Conservation (phyloP, 352 stramenopile genomes). For the Phytophthora quininea region DNA sequence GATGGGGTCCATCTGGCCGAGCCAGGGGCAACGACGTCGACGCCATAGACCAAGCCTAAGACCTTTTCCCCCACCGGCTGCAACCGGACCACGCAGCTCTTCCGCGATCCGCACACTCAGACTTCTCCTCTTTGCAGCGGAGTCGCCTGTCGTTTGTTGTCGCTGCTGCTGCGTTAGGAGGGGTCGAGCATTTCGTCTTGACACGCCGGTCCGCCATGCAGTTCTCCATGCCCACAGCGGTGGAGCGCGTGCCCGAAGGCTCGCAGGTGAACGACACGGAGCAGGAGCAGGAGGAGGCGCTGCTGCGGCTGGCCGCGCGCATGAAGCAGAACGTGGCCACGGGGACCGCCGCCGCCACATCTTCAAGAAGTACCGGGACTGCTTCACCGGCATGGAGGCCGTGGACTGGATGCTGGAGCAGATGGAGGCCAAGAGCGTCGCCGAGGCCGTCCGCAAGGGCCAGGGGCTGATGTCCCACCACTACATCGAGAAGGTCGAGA, state of each 20-base stretch:
- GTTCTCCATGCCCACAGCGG: constrained; percentile 49
- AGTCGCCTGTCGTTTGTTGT: not conserved
- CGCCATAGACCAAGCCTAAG: not conserved
- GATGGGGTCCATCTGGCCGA: not conserved
- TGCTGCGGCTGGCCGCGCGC: constrained; percentile 70
- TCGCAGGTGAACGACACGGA: constrained; percentile 44
- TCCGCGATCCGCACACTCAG: constrained; percentile 19
- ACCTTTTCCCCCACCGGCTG: constrained; percentile 5
- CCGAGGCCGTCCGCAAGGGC: constrained; percentile 81
- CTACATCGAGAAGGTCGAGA: constrained; percentile 85
- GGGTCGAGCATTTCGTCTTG: too few species aligned
- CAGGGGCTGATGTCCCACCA: constrained; percentile 66
- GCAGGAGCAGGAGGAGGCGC: constrained; percentile 66
- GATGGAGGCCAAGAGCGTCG: constrained; percentile 84
- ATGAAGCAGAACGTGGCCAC: constrained; percentile 86
- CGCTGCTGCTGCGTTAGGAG: not conserved
- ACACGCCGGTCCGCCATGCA: constrained; percentile 25
- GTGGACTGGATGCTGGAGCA: constrained; percentile 89
- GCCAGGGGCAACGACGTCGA: too few species aligned
- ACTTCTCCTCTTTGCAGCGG: constrained; percentile 31
- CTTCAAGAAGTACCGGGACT: constrained; percentile 85
- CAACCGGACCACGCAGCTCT: constrained; percentile 17
- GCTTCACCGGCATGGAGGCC: constrained; percentile 85
- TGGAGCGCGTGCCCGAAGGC: constrained; percentile 59
- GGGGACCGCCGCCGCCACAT: constrained; percentile 73